Percentiles rank a stretch among this genome's conserved stretches.
These are phyloP conservation scores for Stemphylium vesicarium DNA, from an alignment of 2,329 filamentous ascomycete species.

Conservation along the genomic window DNA sequence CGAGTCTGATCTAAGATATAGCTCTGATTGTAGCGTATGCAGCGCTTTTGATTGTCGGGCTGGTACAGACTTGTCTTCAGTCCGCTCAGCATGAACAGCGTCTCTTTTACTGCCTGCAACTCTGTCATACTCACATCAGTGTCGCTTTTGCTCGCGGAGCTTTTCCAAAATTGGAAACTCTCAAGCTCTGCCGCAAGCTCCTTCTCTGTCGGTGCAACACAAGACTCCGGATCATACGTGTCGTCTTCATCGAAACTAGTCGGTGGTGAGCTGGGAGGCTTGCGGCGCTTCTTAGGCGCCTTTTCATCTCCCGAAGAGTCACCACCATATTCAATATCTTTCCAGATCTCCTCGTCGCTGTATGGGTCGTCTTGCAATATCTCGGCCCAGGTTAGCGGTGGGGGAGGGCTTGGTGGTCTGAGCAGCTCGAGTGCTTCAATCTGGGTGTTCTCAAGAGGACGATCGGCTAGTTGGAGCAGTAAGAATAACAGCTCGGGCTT, in stretches of 20 bases:
- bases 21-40: conserved; percentile 44
- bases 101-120: conserved; percentile 75
- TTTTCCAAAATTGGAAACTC: conserved; percentile 57
- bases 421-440: conserved; percentile 68
- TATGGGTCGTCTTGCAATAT: conserved; percentile 79
- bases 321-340: conserved; percentile 68
- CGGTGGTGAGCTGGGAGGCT: conserved; percentile 33
- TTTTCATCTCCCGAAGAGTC: conserved; percentile 70
- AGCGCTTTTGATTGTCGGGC: conserved; percentile 38
- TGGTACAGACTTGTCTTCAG: conserved; percentile 75
- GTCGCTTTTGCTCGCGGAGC: conserved; percentile 11
- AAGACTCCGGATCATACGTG: conserved; percentile 41
- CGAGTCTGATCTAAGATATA: conserved; percentile 51
- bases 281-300: conserved; percentile 37
- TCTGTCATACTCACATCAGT: conserved; percentile 64
- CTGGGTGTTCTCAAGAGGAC: conserved; percentile 73
- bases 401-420: conserved; percentile 54
- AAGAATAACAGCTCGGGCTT: conserved; percentile 81
- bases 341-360: conserved; percentile 73
- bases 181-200: conserved; percentile 48
- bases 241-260: conserved; percentile 50
- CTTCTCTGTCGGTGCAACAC: conserved; percentile 38
- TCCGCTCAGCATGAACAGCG: conserved; percentile 84
- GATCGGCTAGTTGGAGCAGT: conserved; percentile 80
- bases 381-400: conserved; percentile 75